Conservation (phyloP, 2,329 filamentous ascomycete species). For the Phyllachora maydis region DNA sequence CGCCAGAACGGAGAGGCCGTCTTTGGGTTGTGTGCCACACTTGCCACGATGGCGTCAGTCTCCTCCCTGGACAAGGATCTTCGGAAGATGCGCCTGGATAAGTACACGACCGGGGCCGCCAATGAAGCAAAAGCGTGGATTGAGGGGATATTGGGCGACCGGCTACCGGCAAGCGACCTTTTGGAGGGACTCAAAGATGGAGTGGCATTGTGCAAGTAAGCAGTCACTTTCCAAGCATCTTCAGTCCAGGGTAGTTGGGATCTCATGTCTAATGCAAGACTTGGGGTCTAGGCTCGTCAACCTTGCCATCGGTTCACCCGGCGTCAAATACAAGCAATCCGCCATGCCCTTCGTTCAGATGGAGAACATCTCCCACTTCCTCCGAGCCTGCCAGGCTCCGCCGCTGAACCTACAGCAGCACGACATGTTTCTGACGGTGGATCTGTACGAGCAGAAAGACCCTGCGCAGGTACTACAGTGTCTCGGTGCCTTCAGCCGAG, state of each 20-base stretch:
- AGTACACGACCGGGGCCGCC: slow-evolving; percentile 80
- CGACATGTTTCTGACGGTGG: slow-evolving; percentile 92
- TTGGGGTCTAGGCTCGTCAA: slow-evolving; percentile 63
- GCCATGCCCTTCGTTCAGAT: slow-evolving; percentile 97
- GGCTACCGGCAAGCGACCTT: slow-evolving; percentile 52
- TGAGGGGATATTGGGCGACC: slow-evolving; percentile 57
- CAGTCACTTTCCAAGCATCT: too few relatives aligned
- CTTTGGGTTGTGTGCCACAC: too few relatives aligned
- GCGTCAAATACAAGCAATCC: slow-evolving; percentile 78
- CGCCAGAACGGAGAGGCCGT: slow-evolving; percentile 14
- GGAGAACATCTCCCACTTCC: slow-evolving; percentile 97
- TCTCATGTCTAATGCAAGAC: too few relatives aligned
- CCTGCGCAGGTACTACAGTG: slow-evolving; percentile 92
- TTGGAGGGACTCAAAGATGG: slow-evolving; percentile 80
- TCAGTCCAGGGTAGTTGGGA: too few relatives aligned
- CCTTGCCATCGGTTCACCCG: slow-evolving; percentile 52
- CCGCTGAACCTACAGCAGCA: slow-evolving; percentile 80
- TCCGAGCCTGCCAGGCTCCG: slow-evolving; percentile 66
- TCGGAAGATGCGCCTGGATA: slow-evolving; percentile 76
- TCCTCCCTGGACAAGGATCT: slow-evolving; percentile 88
- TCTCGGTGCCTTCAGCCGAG: slow-evolving; percentile 74
- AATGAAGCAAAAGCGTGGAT: slow-evolving; percentile 78
- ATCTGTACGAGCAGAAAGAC: slow-evolving; percentile 89
- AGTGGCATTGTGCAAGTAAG: slow-evolving; percentile 73
- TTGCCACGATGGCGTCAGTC: slow-evolving; percentile 98